These are phyloP conservation scores for Penicillium sp. DNA, from an alignment of 2,329 filamentous ascomycete genomes.

Conservation along the genomic window DNA sequence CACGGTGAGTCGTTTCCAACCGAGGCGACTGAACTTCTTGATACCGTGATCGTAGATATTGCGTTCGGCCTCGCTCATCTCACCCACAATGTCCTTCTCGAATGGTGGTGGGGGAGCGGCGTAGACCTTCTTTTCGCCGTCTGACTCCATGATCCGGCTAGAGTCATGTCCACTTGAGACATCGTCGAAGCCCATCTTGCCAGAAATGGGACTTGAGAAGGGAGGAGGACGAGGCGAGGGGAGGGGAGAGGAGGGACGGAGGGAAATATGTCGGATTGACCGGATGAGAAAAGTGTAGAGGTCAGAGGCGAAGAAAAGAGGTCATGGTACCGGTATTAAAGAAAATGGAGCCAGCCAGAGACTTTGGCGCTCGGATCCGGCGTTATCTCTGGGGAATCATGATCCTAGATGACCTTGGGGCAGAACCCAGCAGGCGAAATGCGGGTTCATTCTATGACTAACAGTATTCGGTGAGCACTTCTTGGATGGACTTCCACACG, in stretches of 20 bases:
- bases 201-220: not conserved
- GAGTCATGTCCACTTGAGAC: constrained; percentile 22
- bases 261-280: not conserved
- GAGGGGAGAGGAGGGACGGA: not conserved
- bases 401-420: not conserved
- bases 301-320: not conserved
- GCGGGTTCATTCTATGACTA: constrained; percentile 20
- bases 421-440: constrained; percentile 9
- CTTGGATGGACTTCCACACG: constrained; percentile 22
- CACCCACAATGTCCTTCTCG: constrained; percentile 21
- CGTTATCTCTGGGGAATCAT: constrained; percentile 18
- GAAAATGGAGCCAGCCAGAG: constrained; percentile 1
- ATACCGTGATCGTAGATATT: constrained; percentile 19
- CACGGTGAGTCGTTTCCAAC: constrained; percentile 56
- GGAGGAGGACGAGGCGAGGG: not conserved
- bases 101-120: constrained; percentile 23
- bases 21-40: constrained; percentile 34
- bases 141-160: constrained; percentile 19
- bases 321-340: constrained; percentile 12
- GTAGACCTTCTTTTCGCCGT: constrained; percentile 21
- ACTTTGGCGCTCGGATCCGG: constrained; percentile 19
- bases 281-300: constrained; percentile 2
- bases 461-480: constrained; percentile 8
- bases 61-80: constrained; percentile 23
- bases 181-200: constrained; percentile 27